Evolutionary conservation across 1,284 basidiomycete genomes (phyloP).

Genomic region (Baeospora myosura): DNA sequence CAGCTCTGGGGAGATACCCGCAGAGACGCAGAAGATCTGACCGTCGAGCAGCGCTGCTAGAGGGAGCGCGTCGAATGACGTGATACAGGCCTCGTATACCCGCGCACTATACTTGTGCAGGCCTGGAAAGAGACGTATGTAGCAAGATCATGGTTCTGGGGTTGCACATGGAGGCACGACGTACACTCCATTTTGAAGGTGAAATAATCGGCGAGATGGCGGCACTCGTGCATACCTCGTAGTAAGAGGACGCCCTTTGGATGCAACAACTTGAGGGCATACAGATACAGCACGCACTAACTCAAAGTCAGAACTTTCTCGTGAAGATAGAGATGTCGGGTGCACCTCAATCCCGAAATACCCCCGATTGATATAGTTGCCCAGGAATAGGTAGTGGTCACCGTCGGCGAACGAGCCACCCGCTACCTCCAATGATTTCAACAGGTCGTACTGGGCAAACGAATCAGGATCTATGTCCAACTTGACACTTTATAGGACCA

Average conservation of each 20-base stretch:
- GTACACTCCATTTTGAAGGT: background rate
- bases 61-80: background rate
- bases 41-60: background rate
- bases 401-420: background rate
- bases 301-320: background rate
- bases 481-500: background rate
- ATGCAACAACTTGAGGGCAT: background rate
- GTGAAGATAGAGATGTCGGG: background rate
- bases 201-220: background rate
- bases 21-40: background rate
- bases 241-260: background rate
- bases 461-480: background rate
- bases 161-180: background rate
- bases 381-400: background rate
- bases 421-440: background rate
- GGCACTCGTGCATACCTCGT: background rate
- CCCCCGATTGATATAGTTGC: background rate
- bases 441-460: background rate
- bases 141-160: background rate
- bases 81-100: background rate
- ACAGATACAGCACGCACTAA: background rate
- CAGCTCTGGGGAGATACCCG: background rate
- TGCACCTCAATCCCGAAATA: background rate
- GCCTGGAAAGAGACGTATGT: too few species aligned
- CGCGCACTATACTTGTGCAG: background rate